Evolutionary conservation across 192 early-diverging fungal genomes (phyloP).

Genomic region (Umbelopsis ramanniana): DNA sequence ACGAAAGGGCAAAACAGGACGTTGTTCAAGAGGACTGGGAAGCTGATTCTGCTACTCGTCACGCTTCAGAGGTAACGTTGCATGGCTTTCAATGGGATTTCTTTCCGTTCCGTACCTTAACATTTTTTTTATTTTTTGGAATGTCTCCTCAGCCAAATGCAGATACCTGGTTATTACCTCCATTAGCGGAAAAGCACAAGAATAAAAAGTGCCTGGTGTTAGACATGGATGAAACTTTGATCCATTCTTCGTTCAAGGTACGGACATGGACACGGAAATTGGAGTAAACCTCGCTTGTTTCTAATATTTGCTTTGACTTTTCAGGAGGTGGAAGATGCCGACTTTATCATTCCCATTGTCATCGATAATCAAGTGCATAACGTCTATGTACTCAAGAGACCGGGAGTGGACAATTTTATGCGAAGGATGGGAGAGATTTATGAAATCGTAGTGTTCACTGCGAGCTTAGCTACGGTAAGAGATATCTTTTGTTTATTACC

Average conservation of each 20-base stretch:
- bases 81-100: not conserved
- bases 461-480: slow-evolving; percentile 72
- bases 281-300: too few relatives aligned
- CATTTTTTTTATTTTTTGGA: not conserved
- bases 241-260: slow-evolving; percentile 95
- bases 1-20: slow-evolving; percentile 17
- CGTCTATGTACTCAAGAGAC: slow-evolving; percentile 88
- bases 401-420: slow-evolving; percentile 87
- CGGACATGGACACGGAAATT: too few relatives aligned
- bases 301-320: not conserved
- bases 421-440: slow-evolving; percentile 72
- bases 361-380: slow-evolving; percentile 81
- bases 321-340: slow-evolving; percentile 56
- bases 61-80: not conserved
- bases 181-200: slow-evolving; percentile 66
- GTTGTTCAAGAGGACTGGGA: slow-evolving; percentile 11
- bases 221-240: slow-evolving; percentile 96
- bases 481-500: slow-evolving; percentile 16
- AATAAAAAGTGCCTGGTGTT: slow-evolving; percentile 93
- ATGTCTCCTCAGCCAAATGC: slow-evolving; percentile 5
- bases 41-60: slow-evolving; percentile 16
- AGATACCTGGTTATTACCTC: slow-evolving; percentile 60
- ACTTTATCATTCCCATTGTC: slow-evolving; percentile 82
- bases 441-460: slow-evolving; percentile 91
- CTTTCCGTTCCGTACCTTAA: not conserved